Evolutionary conservation across 1,284 basidiomycete species (phyloP).

Genomic region (Melampsora larici-populina): DNA sequence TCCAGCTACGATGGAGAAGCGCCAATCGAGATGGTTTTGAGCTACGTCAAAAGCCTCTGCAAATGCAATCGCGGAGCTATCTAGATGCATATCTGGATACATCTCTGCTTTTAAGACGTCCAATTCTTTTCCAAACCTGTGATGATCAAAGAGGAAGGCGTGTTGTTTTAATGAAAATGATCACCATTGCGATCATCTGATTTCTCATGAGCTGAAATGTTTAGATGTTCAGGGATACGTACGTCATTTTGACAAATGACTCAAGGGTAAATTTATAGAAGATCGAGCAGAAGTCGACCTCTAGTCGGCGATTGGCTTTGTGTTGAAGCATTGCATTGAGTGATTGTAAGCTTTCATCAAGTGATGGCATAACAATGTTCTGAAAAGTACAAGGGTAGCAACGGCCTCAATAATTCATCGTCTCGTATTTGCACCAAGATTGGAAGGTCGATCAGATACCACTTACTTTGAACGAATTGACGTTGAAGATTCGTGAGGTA

Average conservation of each 20-base stretch:
- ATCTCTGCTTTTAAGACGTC: background rate
- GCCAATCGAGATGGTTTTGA: constrained; percentile 12
- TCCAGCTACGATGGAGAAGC: background rate
- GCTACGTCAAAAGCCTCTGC: constrained; percentile 8
- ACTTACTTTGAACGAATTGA: constrained; percentile 24
- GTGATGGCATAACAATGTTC: background rate
- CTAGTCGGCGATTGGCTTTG: background rate
- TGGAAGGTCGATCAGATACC: background rate
- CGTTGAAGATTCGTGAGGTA: constrained; percentile 20
- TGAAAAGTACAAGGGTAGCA: background rate
- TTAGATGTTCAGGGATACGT: background rate
- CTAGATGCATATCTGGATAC: background rate
- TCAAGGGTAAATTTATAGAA: constrained; percentile 1
- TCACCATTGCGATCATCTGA: too few species aligned
- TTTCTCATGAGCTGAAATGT: too few species aligned
- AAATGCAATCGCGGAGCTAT: background rate
- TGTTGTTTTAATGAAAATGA: background rate
- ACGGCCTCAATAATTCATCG: background rate
- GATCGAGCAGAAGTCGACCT: constrained; percentile 3
- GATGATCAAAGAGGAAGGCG: background rate
- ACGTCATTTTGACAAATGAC: constrained; percentile 8
- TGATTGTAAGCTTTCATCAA: background rate
- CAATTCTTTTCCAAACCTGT: constrained; percentile 30
- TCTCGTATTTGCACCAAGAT: background rate
- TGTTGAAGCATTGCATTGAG: background rate